Evolutionary conservation across 1,284 basidiomycete genomes (phyloP), one percentile per base, ranked within the genome.

Genomic region (Sanghuangporus weigelae): DNA sequence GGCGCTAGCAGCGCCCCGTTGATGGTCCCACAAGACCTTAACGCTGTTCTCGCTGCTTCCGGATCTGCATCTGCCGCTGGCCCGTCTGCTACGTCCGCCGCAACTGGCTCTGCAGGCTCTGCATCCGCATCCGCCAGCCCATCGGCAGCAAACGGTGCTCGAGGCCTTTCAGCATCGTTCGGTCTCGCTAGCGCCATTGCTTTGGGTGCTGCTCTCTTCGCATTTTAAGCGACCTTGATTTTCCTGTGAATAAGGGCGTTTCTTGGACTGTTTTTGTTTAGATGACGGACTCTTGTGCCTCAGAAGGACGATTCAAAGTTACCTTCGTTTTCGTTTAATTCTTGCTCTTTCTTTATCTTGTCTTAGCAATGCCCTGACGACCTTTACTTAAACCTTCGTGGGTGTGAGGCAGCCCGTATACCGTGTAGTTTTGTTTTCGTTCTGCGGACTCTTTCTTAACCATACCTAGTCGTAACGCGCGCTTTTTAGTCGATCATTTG

Each of bases 11-110:
- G 21, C 21, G 81, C 78, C 48, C 81, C 85, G 39, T 70, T 87
- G 65, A 80, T 80, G 78, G 74, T 87, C 66, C 87, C 87, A 66
- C 73, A 76, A 63, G 86, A 89, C 70, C 74, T 89, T 67, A 73
- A 75, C 65, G 71, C 71, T 55, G 76, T 76, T 61, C 68, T 71
- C 64, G 65, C 71, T 48, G 59, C 76, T 19, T 60, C 73, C 23
- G 59, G 73, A 7, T 54, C 73, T 31, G 57, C 77, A 38, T 54
- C 71, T 0, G 23, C 77, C 50, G 59, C 75, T 7, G 62, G 74
- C 10, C 39, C 73, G 14, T 42, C 75, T 3, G 53, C 73, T 16
- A 14, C 44, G 16, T 40, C 74, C 16, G 63, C 73, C 11, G 58
- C 73, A 12, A 63, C 73, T 35, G 57, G 75, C 38, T 56, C 72